phyloP scores from a whole-genome alignment of 805 yeast genomes.

The Zygoascus biomembranicola region DNA sequence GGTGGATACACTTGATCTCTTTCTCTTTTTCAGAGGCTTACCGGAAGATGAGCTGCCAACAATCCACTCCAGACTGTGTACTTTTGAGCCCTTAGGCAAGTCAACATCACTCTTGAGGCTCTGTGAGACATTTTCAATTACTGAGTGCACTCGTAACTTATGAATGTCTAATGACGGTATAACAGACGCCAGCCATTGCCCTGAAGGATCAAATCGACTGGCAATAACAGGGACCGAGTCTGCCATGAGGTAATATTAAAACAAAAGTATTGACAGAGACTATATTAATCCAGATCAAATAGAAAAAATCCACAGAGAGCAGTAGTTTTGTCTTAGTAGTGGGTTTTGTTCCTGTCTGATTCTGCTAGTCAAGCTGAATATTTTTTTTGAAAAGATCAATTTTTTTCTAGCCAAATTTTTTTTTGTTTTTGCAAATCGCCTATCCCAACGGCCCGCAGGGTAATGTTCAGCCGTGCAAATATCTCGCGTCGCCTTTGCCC shows the following conservation, averaged over 20 bases:
- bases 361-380: too few relatives aligned
- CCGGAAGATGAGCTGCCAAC: not conserved
- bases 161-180: constrained; percentile 64
- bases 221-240: not conserved
- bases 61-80: constrained; percentile 50
- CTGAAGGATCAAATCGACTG: constrained; percentile 47
- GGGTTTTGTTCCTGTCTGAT: too few relatives aligned
- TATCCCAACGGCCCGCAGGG: not conserved
- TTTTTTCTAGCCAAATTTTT: not conserved
- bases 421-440: not conserved
- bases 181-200: constrained; percentile 57
- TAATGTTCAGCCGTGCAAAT: not conserved
- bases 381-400: not conserved
- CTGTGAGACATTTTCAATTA: constrained; percentile 23
- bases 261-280: constrained; percentile 12
- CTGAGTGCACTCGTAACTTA: constrained; percentile 54
- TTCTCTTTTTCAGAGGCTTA: constrained; percentile 21
- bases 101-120: constrained; percentile 40
- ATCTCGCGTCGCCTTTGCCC: not conserved
- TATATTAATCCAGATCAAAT: constrained; percentile 21
- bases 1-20: constrained; percentile 21
- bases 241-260: constrained; percentile 16
- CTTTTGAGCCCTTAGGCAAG: constrained; percentile 43
- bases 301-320: too few relatives aligned
- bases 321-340: too few relatives aligned